These are phyloP conservation scores for Leptosphaerulina australis DNA, from an alignment of 2,329 filamentous ascomycete species.

Conservation along the genomic window DNA sequence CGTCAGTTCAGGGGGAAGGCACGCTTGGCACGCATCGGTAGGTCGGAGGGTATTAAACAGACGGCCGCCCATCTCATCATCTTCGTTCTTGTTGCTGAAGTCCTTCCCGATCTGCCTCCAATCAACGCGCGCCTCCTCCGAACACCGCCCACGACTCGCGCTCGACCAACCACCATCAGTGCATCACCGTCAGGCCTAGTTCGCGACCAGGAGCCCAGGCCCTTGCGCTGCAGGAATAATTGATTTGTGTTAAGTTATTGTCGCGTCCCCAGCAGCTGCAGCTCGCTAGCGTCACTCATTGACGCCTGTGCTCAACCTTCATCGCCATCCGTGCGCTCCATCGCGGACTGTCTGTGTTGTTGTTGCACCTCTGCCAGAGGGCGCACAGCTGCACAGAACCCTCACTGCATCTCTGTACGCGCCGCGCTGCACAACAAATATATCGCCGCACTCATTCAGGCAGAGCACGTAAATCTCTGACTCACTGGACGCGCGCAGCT, in stretches of 20 bases:
- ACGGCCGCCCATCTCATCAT: conserved; percentile 18
- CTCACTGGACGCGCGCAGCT: conserved; percentile 32
- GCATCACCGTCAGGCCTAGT: conserved; percentile 26
- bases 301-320: conserved; percentile 26
- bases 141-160: conserved; percentile 35
- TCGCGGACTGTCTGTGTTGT: conserved; percentile 30
- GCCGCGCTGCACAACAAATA: conserved; percentile 30
- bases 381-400: conserved; percentile 31
- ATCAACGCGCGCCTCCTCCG: conserved; percentile 43
- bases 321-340: conserved; percentile 31
- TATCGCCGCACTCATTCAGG: conserved; percentile 36
- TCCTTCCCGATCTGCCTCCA: conserved; percentile 43
- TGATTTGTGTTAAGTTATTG: conserved; percentile 13
- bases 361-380: conserved; percentile 22
- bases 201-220: conserved; percentile 24
- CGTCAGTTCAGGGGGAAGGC: conserved; percentile 34
- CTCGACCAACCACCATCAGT: conserved; percentile 31
- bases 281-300: conserved; percentile 28
- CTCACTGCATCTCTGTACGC: conserved; percentile 24
- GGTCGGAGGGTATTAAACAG: conserved; percentile 23
- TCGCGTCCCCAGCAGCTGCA: conserved; percentile 29
- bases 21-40: conserved; percentile 34
- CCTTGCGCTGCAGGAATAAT: conserved; percentile 15
- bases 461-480: conserved; percentile 26
- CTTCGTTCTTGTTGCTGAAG: conserved; percentile 29